These are phyloP conservation scores for Perkinsela sp. DNA, from an alignment of 208 protist genomes.

Conservation along the genomic window DNA sequence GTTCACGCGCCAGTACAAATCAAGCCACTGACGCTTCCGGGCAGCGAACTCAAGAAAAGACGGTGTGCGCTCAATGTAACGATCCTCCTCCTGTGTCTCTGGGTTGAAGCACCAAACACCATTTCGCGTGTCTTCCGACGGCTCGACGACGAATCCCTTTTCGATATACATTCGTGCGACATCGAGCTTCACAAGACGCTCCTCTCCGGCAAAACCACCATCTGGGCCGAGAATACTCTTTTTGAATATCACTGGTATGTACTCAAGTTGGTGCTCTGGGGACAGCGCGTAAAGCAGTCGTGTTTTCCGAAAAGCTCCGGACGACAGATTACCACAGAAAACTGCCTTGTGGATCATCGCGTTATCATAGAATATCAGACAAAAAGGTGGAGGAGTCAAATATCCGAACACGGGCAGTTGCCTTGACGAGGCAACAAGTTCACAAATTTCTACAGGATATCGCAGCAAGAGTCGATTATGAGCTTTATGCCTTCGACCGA, in stretches of 20 bases:
- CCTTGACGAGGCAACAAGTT: too few species aligned
- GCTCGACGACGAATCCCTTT: constrained; percentile 23
- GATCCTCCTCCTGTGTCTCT: constrained; percentile 40
- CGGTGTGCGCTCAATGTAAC: constrained; percentile 46
- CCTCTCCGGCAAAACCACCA: constrained; percentile 55
- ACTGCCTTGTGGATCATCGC: too few species aligned
- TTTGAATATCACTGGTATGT: constrained; percentile 49
- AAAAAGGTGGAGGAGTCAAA: too few species aligned
- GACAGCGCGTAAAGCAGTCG: constrained; percentile 29
- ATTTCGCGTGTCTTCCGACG: constrained; percentile 21
- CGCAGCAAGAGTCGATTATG: constrained; percentile 12
- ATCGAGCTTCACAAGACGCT: constrained; percentile 61
- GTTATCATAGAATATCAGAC: too few species aligned
- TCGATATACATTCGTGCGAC: constrained; percentile 38
- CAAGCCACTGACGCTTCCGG: constrained; percentile 62
- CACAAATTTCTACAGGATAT: constrained; percentile 1
- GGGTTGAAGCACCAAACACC: constrained; percentile 67
- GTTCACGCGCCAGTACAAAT: constrained; percentile 70
- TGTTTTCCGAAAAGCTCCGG: not conserved
- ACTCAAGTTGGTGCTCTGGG: constrained; percentile 55
- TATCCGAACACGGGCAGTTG: too few species aligned
- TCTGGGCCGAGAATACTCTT: constrained; percentile 50
- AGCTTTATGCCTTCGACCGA: constrained; percentile 15
- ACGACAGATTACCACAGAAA: not conserved
- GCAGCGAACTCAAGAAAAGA: constrained; percentile 64